Evolutionary conservation across 2,329 filamentous ascomycete species (phyloP), one percentile per base, ranked within the genome.

Genomic region (Fusarium camptoceras): DNA sequence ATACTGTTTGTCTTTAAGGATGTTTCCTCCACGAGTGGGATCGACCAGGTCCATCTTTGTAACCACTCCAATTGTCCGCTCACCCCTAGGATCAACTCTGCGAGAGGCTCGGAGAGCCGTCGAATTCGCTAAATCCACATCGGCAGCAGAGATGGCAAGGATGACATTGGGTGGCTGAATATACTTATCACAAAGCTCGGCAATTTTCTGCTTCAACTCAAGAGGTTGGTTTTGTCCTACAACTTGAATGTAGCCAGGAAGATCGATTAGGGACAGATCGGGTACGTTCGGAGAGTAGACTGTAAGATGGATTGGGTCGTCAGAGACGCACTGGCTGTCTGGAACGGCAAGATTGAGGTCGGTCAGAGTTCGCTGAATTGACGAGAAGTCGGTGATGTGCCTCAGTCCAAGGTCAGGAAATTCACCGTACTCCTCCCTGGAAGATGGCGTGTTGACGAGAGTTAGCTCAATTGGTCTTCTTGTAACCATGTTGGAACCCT

Each of bases 1-100:
- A 76, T 99, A 99, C 78, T 98, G 97, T 77, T 90, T 91, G 78
- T 99, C 95, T 27, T 86, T 90, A 22, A 99, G 84, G 31, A 99
- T 93, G 37, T 88, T 86, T 16, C 89, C 87, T 30, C 94, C 96
- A 61, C 95, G 89, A 10, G 85, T 83, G 5, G 96, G 87, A 73
- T 98, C 95, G 10, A 99, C 94, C 24, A 99, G 86, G 76, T 99
- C 96, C 95, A 99, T 98, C 83, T 99, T 99, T 5, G 96, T 99
- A 43, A 99, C 91, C n/a, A 99, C 96, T 46, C 96, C 96, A 76
- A 99, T 99, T 0, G 96, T 99, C 67, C 96, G 88, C 81, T 99
- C 96, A 57, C 96, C 96, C 65, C 96, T 87, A 2, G 96, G 96
- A 76, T 99, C 96, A 28, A 98, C 94, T 73, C 95, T 88, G 68